Evolutionary conservation across 2,329 filamentous ascomycete species (phyloP).

Genomic region (Arthrobotrys musiformis): DNA sequence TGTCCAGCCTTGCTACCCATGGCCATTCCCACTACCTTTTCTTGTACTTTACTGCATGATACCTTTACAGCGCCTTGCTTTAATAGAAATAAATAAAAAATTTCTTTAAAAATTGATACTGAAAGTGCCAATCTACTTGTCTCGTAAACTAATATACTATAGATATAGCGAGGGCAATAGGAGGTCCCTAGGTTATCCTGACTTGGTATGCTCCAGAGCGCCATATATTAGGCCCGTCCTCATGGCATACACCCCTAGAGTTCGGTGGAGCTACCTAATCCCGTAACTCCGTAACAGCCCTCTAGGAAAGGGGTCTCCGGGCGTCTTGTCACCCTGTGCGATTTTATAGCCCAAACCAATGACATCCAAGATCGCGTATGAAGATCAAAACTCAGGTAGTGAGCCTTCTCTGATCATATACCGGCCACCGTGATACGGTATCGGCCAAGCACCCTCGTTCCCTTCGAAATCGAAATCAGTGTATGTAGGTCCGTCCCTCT

Average conservation of each 20-base stretch:
- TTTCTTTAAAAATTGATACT: background rate
- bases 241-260: background rate
- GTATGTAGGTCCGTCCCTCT: background rate
- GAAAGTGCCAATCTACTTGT: background rate
- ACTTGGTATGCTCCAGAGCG: background rate
- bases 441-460: no score
- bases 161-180: background rate
- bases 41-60: slow-evolving; percentile 47
- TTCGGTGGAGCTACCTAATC: background rate
- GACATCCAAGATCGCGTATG: no score
- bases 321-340: background rate
- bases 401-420: background rate
- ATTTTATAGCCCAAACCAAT: background rate
- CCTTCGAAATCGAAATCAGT: background rate
- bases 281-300: no score
- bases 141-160: no score
- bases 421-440: background rate
- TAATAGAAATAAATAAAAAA: slow-evolving; percentile 32
- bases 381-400: background rate
- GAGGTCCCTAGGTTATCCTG: background rate
- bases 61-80: slow-evolving; percentile 26
- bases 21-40: background rate
- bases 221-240: background rate
- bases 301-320: background rate
- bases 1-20: background rate